Percentiles rank a stretch among this genome's conserved stretches.
phyloP scores from a whole-genome alignment of 2,329 filamentous ascomycete genomes.

The Ophiostoma montium region DNA sequence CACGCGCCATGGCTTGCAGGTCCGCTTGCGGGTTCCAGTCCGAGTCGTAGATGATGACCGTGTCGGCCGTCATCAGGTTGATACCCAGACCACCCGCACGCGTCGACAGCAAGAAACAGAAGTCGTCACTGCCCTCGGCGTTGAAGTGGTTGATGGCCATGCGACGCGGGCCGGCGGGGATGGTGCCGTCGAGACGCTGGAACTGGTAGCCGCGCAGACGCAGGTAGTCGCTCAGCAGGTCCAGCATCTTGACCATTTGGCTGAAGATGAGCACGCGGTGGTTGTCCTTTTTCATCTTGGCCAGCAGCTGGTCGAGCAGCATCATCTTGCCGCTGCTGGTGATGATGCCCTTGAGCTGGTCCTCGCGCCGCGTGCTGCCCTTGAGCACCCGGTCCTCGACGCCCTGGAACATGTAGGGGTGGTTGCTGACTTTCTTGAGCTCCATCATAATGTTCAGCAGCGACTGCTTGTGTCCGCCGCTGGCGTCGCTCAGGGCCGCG shows the following conservation, averaged over 20 bases:
- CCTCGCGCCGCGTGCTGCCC: constrained; percentile 69
- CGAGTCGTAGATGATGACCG: constrained; percentile 93
- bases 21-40: constrained; percentile 99
- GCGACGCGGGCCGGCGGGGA: constrained; percentile 72
- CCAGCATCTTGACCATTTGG: constrained; percentile 98
- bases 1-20: constrained; percentile 94
- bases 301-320: constrained; percentile 87
- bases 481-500: constrained; percentile 78
- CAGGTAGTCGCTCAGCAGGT: constrained; percentile 89
- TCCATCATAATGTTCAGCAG: constrained; percentile 99
- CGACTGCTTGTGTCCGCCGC: constrained; percentile 84
- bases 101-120: constrained; percentile 90
- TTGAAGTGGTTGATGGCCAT: constrained; percentile 98
- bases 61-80: constrained; percentile 97
- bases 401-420: constrained; percentile 94
- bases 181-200: constrained; percentile 89
- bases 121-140: constrained; percentile 87
- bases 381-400: constrained; percentile 80
- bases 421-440: constrained; percentile 96
- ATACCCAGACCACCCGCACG: constrained; percentile 95
- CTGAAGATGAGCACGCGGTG: constrained; percentile 97
- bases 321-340: constrained; percentile 99
- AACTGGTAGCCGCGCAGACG: constrained; percentile 88
- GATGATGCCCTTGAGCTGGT: constrained; percentile 82
- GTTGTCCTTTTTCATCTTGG: constrained; percentile 82